Percentiles rank a stretch among this genome's conserved stretches.
phyloP scores from a whole-genome alignment of 2,329 filamentous ascomycete species.

The Chaetothyriales sp. region DNA sequence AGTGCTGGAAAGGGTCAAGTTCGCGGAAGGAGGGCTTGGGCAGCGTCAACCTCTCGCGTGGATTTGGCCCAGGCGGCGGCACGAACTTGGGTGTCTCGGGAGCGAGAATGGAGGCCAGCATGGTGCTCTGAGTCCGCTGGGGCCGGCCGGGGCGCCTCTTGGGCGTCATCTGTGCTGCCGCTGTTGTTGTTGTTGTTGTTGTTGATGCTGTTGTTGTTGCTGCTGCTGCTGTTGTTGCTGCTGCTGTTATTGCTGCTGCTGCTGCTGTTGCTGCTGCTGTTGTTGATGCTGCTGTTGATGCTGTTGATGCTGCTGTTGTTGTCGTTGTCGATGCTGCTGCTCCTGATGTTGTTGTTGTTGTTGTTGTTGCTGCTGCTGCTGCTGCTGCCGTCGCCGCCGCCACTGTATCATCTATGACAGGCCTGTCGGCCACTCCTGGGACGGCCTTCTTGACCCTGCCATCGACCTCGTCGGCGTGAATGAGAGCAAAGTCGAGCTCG shows the following conservation, averaged over 20 bases:
- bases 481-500: slow-evolving; percentile 63
- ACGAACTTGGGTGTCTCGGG: slow-evolving; percentile 42
- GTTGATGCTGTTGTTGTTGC: slow-evolving; percentile 62
- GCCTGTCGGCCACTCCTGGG: slow-evolving; percentile 15
- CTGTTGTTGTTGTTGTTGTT: slow-evolving; percentile 65
- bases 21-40: slow-evolving; percentile 35
- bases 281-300: slow-evolving; percentile 59
- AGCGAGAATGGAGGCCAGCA: slow-evolving; percentile 46
- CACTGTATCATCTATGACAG: slow-evolving; percentile 49
- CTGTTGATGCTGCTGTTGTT: slow-evolving; percentile 61
- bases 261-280: slow-evolving; percentile 21
- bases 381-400: slow-evolving; percentile 71
- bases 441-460: slow-evolving; percentile 41
- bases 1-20: slow-evolving; percentile 35
- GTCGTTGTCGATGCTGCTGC: neutral
- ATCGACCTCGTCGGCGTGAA: slow-evolving; percentile 73
- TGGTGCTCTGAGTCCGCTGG: slow-evolving; percentile 47
- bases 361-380: slow-evolving; percentile 53
- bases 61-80: slow-evolving; percentile 36
- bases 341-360: slow-evolving; percentile 37
- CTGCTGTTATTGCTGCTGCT: neutral
- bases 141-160: slow-evolving; percentile 52
- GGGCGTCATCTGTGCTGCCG: slow-evolving; percentile 64
- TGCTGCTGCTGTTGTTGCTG: slow-evolving; percentile 65
- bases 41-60: slow-evolving; percentile 35